These are phyloP conservation scores for Apiospora koreana DNA, from an alignment of 2,329 filamentous ascomycete genomes.

Conservation along the genomic window DNA sequence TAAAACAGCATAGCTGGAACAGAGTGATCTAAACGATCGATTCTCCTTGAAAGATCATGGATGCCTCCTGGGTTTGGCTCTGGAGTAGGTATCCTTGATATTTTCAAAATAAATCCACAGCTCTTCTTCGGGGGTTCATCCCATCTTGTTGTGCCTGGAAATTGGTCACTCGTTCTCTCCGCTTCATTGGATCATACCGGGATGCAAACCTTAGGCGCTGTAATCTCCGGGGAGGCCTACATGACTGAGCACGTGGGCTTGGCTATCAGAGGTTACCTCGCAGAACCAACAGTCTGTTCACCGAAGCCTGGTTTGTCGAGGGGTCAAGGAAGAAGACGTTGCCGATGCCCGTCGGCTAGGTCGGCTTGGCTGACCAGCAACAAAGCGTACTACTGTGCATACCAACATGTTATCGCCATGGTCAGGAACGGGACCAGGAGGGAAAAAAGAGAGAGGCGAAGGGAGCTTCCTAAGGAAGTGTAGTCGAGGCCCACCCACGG, in stretches of 20 bases:
- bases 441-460: background rate
- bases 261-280: background rate
- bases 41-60: no score
- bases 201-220: background rate
- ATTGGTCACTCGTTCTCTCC: background rate
- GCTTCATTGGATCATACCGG: background rate
- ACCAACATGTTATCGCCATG: no score
- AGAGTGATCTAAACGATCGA: no score
- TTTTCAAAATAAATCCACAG: no score
- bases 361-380: background rate
- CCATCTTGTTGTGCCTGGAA: background rate
- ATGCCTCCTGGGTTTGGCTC: no score
- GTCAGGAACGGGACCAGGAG: no score
- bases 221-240: constrained; percentile 1
- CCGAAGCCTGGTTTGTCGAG: background rate
- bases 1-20: no score
- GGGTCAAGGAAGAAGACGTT: background rate
- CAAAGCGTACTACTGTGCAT: background rate
- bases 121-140: background rate
- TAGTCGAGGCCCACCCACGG: background rate
- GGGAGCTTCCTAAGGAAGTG: background rate
- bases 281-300: background rate
- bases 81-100: background rate
- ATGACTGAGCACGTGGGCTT: background rate
- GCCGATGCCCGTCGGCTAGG: background rate